Base-by-base conservation (phyloP, 2,329 filamentous ascomycete species). In the Aschersonia sp. region DNA sequence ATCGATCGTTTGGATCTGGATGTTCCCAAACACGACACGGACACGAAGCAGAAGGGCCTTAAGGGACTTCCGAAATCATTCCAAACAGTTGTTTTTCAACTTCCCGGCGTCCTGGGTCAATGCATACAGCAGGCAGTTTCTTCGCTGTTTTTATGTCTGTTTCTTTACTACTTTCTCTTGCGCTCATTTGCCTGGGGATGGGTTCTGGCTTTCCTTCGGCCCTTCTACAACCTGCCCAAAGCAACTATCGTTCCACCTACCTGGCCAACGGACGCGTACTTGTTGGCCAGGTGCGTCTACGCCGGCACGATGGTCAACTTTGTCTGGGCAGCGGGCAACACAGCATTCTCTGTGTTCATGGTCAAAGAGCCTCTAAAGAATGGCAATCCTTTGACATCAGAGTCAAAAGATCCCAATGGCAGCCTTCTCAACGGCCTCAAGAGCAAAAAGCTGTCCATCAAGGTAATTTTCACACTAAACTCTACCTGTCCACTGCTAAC, bases 371-470 rank as follows among this genome's bases (percentile, higher is more conserved):
- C 90, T 1, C 61, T 94, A 47, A 95, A 94, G 68, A 85, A 85
- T 54, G 82, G 76, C n/a, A 77, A 82, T 57, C 88, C 89, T 4
- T 75, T 97, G 48, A 95, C 87, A 0, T 76, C 77, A 14, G 85
- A 90, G 54, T 86, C 87, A 12, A 92, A 86, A 59, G 89, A 96
- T 62, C 87, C 90, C 1, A 97, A 95, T 58, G 88, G 87, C 37
- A 95, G 86, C 60, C 71, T 97, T 31, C 63, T 97, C 45, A 87
- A 81, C 49, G 90, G 90, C 0, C 64, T 97, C 43, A 89, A 82
- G 60, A 83, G 83, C 53, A 92, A 88, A 66, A 92, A 90, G 62
- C 72, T 86, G 7, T 72, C 85, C 8, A 79, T 86, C 51, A 81
- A 78, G 65, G 83, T 84, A 66, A 35, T 6, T 0, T 30, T 5